A percentile compares a stretch with the other conserved stretches of the same genome.
Conservation (phyloP, 2,329 filamentous ascomycete species). For the Cryphonectria japonica region DNA sequence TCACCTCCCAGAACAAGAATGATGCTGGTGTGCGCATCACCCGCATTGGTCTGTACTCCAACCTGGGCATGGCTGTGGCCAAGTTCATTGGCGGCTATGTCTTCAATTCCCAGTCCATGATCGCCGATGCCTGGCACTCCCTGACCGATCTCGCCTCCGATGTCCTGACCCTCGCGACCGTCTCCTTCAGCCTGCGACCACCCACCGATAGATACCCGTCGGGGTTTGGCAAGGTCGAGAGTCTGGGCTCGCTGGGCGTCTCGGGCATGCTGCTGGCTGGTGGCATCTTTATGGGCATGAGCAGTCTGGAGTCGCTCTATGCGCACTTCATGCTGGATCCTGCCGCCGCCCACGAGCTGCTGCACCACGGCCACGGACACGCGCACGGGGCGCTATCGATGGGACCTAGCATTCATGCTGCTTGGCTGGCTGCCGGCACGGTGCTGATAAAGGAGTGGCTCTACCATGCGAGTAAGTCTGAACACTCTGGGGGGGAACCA, state of each 20-base stretch:
- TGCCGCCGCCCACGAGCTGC: constrained; percentile 54
- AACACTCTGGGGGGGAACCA: not conserved
- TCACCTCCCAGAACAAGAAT: constrained; percentile 80
- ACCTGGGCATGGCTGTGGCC: constrained; percentile 89
- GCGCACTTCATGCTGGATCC: constrained; percentile 73
- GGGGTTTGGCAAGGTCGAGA: constrained; percentile 98
- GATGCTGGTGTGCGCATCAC: constrained; percentile 96
- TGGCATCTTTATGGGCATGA: constrained; percentile 89
- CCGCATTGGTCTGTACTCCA: constrained; percentile 83
- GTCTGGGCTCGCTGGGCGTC: constrained; percentile 88
- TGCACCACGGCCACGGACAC: constrained; percentile 64
- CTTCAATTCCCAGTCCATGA: constrained; percentile 92
- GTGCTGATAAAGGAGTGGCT: constrained; percentile 96
- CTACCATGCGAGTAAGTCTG: constrained; percentile 84
- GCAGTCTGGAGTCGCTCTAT: constrained; percentile 71
- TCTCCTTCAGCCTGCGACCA: constrained; percentile 88
- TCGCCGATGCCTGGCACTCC: constrained; percentile 94
- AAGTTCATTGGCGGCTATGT: constrained; percentile 92
- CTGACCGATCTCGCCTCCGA: constrained; percentile 95
- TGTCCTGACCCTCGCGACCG: constrained; percentile 89
- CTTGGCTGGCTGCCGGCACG: constrained; percentile 89
- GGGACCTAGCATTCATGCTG: constrained; percentile 87
- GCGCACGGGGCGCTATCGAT: constrained; percentile 62
- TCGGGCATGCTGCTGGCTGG: constrained; percentile 88
- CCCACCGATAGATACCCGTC: constrained; percentile 83